phyloP scores from a whole-genome alignment of 108 stramenopile genomes.

The Stephanodiscus triporus region DNA sequence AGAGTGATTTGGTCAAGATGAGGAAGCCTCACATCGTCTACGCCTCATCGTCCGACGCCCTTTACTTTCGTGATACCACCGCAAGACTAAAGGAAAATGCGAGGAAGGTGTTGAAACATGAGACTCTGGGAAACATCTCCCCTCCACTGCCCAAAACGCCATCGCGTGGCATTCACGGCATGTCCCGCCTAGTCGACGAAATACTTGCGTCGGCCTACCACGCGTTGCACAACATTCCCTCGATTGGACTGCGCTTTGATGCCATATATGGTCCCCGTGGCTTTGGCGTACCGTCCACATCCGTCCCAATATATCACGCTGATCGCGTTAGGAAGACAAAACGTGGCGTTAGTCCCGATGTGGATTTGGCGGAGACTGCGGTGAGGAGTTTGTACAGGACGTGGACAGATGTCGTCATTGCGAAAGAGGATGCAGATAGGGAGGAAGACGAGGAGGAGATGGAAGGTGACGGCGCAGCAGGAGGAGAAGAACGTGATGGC shows the following conservation, averaged over 20 bases:
- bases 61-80: conserved; percentile 24
- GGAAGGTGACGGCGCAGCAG: background rate
- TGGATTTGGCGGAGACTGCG: conserved; percentile 39
- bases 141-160: conserved; percentile 13
- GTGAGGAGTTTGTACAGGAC: conserved; percentile 27
- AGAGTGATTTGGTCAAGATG: conserved; percentile 18
- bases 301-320: conserved; percentile 36
- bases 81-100: conserved; percentile 32
- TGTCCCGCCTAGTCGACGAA: conserved; percentile 62
- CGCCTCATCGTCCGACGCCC: conserved; percentile 48
- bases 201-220: conserved; percentile 68
- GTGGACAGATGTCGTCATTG: conserved; percentile 15
- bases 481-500: background rate
- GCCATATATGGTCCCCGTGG: conserved; percentile 79
- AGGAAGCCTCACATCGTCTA: conserved; percentile 45
- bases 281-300: conserved; percentile 53
- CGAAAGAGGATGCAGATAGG: background rate
- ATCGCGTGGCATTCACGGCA: conserved; percentile 34
- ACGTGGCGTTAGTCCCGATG: conserved; percentile 35
- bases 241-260: conserved; percentile 67
- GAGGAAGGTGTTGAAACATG: conserved; percentile 10
- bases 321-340: conserved; percentile 15
- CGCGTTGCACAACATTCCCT: conserved; percentile 35
- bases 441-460: background rate
- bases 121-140: conserved; percentile 16